phyloP scores from a whole-genome alignment of 1,139 yeast species.

The Petasospora fabianii region DNA sequence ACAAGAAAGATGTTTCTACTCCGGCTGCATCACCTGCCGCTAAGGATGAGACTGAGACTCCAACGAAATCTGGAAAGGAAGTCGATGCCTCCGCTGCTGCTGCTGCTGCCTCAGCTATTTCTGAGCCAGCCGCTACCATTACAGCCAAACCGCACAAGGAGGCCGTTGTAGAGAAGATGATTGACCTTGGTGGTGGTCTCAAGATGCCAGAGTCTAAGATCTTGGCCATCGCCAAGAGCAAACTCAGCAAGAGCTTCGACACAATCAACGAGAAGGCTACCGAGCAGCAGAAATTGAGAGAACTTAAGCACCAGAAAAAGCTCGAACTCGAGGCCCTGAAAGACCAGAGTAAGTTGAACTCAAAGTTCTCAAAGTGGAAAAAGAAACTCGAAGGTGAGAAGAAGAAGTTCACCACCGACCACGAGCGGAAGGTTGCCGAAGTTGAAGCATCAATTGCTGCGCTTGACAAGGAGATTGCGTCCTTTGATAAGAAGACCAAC shows the following conservation, averaged over 20 bases:
- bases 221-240: constrained; percentile 24
- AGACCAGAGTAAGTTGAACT: constrained; percentile 24
- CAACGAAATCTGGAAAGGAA: not conserved
- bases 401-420: constrained; percentile 18
- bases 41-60: constrained; percentile 6
- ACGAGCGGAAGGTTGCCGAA: constrained; percentile 32
- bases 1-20: not conserved
- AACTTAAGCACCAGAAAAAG: constrained; percentile 24
- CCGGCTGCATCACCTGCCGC: constrained; percentile 12
- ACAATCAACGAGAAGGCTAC: constrained; percentile 23
- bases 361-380: constrained; percentile 27
- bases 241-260: constrained; percentile 19
- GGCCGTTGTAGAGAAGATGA: constrained; percentile 32
- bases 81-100: constrained; percentile 8
- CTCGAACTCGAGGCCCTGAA: constrained; percentile 23
- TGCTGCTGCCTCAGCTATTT: no score
- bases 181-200: constrained; percentile 51
- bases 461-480: constrained; percentile 23
- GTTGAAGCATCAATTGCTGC: constrained; percentile 26
- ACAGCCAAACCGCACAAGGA: constrained; percentile 11
- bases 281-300: constrained; percentile 22
- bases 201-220: constrained; percentile 41
- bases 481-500: constrained; percentile 26
- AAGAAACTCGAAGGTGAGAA: constrained; percentile 25
- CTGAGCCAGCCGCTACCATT: not conserved